A percentile compares a stretch with the other conserved stretches of the same genome.
These are phyloP conservation scores for Clitoria ternatea DNA, from an alignment of 306 rosid species.

Conservation along the genomic window DNA sequence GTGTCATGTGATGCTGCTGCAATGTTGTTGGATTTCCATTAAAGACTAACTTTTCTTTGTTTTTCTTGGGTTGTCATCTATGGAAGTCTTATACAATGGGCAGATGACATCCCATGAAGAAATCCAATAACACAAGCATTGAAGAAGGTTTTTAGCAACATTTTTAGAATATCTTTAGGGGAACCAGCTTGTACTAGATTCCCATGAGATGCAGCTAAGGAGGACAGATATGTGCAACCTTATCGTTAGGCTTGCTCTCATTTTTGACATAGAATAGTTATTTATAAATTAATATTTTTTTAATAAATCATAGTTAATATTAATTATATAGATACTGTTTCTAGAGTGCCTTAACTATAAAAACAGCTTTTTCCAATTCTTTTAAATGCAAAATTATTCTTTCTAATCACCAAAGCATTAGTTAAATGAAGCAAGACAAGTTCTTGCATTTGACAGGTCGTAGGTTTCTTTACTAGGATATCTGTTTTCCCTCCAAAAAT, in stretches of 20 bases:
- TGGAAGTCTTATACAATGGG: background rate
- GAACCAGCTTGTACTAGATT: no score
- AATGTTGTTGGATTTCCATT: background rate
- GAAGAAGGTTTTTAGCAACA: background rate
- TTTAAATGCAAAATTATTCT: background rate
- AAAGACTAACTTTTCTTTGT: background rate
- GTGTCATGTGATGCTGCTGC: background rate
- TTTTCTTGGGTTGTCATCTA: background rate
- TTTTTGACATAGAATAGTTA: background rate
- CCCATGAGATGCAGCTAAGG: no score
- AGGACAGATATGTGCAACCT: background rate
- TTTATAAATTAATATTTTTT: background rate
- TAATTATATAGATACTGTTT: background rate
- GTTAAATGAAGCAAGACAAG: no score
- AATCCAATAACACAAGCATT: background rate
- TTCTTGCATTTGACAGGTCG: no score
- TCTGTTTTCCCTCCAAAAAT: no score
- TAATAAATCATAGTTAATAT: background rate
- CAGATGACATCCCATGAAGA: background rate
- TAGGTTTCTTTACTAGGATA: no score
- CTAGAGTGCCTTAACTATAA: no score
- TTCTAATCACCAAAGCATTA: background rate
- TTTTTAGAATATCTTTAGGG: background rate
- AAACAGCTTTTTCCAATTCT: no score
- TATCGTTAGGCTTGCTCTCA: background rate